These are phyloP conservation scores for Botrytis fragariae DNA, from an alignment of 2,329 filamentous ascomycete genomes.

Conservation along the genomic window DNA sequence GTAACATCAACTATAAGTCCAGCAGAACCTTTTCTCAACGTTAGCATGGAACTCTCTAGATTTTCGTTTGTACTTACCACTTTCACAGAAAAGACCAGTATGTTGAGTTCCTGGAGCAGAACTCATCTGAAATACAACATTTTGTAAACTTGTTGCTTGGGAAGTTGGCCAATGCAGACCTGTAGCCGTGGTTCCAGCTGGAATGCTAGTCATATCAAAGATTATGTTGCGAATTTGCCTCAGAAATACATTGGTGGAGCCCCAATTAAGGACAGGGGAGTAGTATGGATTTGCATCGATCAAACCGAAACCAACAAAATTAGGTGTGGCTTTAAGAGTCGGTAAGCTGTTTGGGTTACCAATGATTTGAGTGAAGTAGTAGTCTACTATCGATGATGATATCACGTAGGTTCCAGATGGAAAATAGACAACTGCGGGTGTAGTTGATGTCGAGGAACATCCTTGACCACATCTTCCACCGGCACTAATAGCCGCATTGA, in stretches of 20 bases:
- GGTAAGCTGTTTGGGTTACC: constrained; percentile 49
- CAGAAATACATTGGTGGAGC: constrained; percentile 70
- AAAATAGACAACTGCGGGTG: constrained; percentile 41
- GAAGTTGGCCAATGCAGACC: constrained; percentile 54
- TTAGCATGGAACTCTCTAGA: constrained; percentile 40
- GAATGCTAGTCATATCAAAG: constrained; percentile 50
- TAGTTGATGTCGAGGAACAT: constrained; percentile 50
- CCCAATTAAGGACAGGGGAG: constrained; percentile 65
- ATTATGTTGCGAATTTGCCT: constrained; percentile 64
- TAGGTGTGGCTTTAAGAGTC: constrained; percentile 66
- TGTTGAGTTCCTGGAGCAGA: constrained; percentile 47
- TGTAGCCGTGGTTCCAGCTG: constrained; percentile 34
- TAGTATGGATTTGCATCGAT: constrained; percentile 83
- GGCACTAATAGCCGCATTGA: constrained; percentile 56
- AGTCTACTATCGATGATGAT: constrained; percentile 28
- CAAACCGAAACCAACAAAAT: constrained; percentile 72
- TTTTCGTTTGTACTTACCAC: constrained; percentile 34
- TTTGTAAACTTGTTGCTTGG: constrained; percentile 59
- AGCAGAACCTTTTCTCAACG: constrained; percentile 45
- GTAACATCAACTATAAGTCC: constrained; percentile 58
- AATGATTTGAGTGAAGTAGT: constrained; percentile 34
- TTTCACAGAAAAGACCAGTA: constrained; percentile 59
- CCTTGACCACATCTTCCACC: constrained; percentile 41
- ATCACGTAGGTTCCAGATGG: constrained; percentile 35
- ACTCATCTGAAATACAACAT: constrained; percentile 59